Percentiles rank a stretch among this genome's conserved stretches.
phyloP scores from a whole-genome alignment of 768 basidiomycete genomes.

The Gymnopilus dilepis region DNA sequence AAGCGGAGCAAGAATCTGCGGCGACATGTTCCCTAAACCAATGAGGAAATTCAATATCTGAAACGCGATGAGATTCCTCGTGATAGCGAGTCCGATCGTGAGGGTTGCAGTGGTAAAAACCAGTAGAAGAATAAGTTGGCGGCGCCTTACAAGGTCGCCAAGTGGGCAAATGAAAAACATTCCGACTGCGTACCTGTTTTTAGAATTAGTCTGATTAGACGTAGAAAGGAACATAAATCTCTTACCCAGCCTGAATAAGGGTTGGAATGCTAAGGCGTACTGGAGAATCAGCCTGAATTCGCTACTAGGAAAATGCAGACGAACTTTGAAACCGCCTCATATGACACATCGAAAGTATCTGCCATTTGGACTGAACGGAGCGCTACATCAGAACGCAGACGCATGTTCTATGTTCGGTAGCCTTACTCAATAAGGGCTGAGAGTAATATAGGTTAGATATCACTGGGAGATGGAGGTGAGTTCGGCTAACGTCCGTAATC shows the following conservation, averaged over 20 bases:
- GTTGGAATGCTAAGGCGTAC: conserved; percentile 56
- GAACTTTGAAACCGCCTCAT: conserved; percentile 26
- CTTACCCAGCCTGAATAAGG: conserved; percentile 67
- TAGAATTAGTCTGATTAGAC: not conserved
- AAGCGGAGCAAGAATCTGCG: conserved; percentile 76
- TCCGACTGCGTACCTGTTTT: conserved; percentile 66
- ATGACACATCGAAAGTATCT: conserved; percentile 26
- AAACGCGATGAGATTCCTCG: conserved; percentile 59
- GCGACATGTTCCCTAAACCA: conserved; percentile 70
- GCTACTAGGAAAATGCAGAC: not conserved
- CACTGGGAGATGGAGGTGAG: not conserved
- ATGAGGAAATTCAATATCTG: conserved; percentile 73
- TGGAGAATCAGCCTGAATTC: not conserved
- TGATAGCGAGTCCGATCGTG: conserved; percentile 73
- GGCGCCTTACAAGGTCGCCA: conserved; percentile 80
- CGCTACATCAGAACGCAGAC: not conserved
- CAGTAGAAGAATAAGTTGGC: conserved; percentile 69
- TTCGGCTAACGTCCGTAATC: not conserved
- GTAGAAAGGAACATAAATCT: not conserved
- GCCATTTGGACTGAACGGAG: conserved; percentile 43
- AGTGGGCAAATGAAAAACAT: conserved; percentile 78
- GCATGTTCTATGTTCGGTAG: not conserved
- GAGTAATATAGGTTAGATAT: conserved; percentile 17
- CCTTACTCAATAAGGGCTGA: conserved; percentile 58
- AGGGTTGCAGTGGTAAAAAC: conserved; percentile 57